Conservation (phyloP, 225 moss, liverwort and hornwort species). For the Takakia lepidozioides region DNA sequence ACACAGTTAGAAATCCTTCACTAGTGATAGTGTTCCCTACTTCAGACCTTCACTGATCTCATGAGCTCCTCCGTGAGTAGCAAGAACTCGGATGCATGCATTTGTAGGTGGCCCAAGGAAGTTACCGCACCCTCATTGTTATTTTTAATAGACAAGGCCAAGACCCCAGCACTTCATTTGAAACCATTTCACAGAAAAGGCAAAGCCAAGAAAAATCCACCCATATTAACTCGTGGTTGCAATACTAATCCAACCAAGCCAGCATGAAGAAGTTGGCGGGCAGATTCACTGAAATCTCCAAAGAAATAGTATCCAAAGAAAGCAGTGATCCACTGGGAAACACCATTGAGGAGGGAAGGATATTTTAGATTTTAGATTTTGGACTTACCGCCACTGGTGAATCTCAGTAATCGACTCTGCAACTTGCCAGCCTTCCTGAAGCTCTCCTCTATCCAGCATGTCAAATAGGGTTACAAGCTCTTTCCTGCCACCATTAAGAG, state of each 20-base stretch:
- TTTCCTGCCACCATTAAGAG: constrained; percentile 41
- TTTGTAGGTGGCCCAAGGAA: no score
- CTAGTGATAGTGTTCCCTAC: no score
- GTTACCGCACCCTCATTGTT: no score
- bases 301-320: background rate
- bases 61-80: no score
- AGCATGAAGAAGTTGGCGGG: background rate
- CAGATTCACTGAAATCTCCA: background rate
- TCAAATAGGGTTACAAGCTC: constrained; percentile 73
- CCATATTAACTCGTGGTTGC: no score
- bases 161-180: no score
- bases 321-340: background rate
- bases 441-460: constrained; percentile 33
- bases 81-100: background rate
- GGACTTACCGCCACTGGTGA: constrained; percentile 56
- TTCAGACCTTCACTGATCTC: no score
- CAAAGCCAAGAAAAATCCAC: no score
- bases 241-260: no score
- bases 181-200: no score
- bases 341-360: background rate
- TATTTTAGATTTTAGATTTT: background rate
- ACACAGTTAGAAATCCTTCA: background rate
- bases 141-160: no score
- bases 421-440: constrained; percentile 59
- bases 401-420: constrained; percentile 35